Evolutionary conservation across 352 stramenopile genomes (phyloP), one percentile per base, ranked within the genome.

Genomic region (Sclerospora graminicola): DNA sequence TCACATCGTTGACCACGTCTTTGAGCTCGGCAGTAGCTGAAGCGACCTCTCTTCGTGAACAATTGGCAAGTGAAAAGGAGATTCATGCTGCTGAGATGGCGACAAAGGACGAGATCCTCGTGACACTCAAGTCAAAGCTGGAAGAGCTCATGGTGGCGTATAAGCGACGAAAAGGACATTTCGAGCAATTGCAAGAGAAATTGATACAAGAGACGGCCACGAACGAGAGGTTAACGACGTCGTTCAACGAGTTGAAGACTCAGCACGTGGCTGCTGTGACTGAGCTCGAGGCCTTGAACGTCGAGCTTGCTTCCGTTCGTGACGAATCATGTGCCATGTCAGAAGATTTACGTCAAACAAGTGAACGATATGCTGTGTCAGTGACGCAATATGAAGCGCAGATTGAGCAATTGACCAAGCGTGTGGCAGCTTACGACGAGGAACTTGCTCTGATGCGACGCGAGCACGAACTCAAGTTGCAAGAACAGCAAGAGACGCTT

Each of bases 141-240:
- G 70, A 79, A 48, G 71, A 82, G n/a, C 50, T 89, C 9, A 62
- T 83, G 32, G 35, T 15, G n/a, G 65, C 63, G 39, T 83, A 82
- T 41, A 82, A 84, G 37, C 66, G 68, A 0, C 32, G 82, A 9
- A 82, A 82, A 36, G 53, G 63, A 8, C 55, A 66, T 31, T 43
- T 66, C 5, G 54, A 70, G 7, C 66, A 76, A 9, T 15, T 82
- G 20, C 63, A 82, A 44, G 63, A 79, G 16, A 52, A 51, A 1
- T 37, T 79, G 23, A 43, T 55, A 8, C 51, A 70, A 16, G 56
- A 80, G 8, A 61, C 58, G n/a, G 51, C 57, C 23, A 43, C 35
- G 6, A 53, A 54, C 16, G 52, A 70, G 26, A 45, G 9, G 18
- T 26, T 67, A 1, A 54, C 69, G 42, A 19, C 40, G 14, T 60